Evolutionary conservation across 2,329 filamentous ascomycete genomes (phyloP), one percentile per base, ranked within the genome.

Genomic region (Epichloe sibirici): DNA sequence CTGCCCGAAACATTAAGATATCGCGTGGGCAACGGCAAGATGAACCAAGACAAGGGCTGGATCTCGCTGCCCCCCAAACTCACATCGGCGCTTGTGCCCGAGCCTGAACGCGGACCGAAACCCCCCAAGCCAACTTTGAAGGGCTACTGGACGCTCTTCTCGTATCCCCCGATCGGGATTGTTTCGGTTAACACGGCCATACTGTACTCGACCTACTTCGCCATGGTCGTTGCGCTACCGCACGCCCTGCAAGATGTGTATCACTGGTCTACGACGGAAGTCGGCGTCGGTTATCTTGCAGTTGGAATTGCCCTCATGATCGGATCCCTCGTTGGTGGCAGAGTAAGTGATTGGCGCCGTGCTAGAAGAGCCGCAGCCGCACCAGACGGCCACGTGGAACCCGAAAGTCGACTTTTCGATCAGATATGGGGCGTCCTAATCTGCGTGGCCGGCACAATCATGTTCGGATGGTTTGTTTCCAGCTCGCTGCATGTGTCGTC

Each of bases 1-100:
- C 69, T 74, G 6, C 73, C 73, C 0, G 73, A 75, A 56, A 75
- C 73, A 2, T 62, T 75, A 8, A 67, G 72, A 28, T 64, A 66
- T 5, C 59, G 70, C 2, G 73, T 74, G 2, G 73, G 73, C 4
- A 72, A 73, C 51, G 71, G 71, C 15, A 56, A 59, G 15, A 51
- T 64, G 11, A 63, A 64, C 44, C 40, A 51, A 7, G 53, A 56
- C 12, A 51, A 49, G 5, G 7, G 51, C 21, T 53, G 61, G 52
- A 21, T 65, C 13, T 35, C 62, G 15, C 47, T 60, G 15, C 58
- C 61, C 0, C 0, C 58, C 2, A 58, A 53, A 23, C 42, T 60
- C 8, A 57, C 59, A 8, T 64, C 62, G 2, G 51, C 54, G 1
- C 35, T 63, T 6, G 63, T 58, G 3, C 57, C 59, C 5, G 57